Percentiles rank a stretch among this genome's conserved stretches.
Conservation (phyloP, 176 grass and related monocot genomes). For the Sorghum bicolor region Sorghum_bicolor_NCBIv3 NC_012878.2:2180501-2181000, state of each 20-base stretch:
- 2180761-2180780: constrained; percentile 19
- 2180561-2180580: constrained; percentile 8
- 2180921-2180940: neutral
- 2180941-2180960: neutral
- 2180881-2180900: constrained; percentile 7
- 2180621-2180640: constrained; percentile 20
- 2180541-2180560: constrained; percentile 31
- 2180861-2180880: neutral
- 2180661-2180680: constrained; percentile 20
- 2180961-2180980: neutral
- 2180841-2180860: neutral
- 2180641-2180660: constrained; percentile 24
- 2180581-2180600: neutral
- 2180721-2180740: constrained; percentile 10
- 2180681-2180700: constrained; percentile 30
- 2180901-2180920: neutral
- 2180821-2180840: too few relatives aligned
- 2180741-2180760: constrained; percentile 19
- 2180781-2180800: neutral
- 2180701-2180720: neutral
- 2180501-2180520: neutral
- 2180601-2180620: constrained; percentile 14
- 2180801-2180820: constrained; percentile 1
- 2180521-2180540: neutral
- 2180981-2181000: neutral